These are phyloP conservation scores for Knoxdaviesia capensis DNA, from an alignment of 2,329 filamentous ascomycete species.

Conservation along the genomic window DNA sequence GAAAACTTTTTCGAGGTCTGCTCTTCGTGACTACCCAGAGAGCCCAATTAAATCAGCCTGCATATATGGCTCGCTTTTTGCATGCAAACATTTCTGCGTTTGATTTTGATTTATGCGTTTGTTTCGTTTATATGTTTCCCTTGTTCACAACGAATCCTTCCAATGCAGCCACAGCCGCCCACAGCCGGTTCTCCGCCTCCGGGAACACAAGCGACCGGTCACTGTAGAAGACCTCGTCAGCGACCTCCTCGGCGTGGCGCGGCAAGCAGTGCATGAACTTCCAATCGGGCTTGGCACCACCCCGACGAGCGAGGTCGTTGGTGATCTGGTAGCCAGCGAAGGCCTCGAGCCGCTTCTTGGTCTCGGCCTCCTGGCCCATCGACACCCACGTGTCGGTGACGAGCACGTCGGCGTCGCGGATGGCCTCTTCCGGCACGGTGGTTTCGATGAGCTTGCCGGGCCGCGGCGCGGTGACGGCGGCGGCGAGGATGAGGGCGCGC, in stretches of 20 bases:
- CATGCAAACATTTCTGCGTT: no score
- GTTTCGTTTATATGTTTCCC: constrained; percentile 42
- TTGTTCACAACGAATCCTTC: constrained; percentile 92
- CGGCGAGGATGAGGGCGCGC: constrained; percentile 47
- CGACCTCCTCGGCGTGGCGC: constrained; percentile 79
- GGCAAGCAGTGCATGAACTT: constrained; percentile 98
- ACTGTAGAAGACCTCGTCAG: constrained; percentile 86
- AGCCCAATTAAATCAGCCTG: no score
- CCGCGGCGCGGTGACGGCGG: constrained; percentile 32
- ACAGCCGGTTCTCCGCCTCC: constrained; percentile 87
- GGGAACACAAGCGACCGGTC: constrained; percentile 71
- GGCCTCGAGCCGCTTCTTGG: constrained; percentile 52
- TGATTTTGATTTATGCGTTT: no score
- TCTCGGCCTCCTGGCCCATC: constrained; percentile 90
- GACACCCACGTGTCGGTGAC: constrained; percentile 97
- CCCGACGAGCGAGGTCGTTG: constrained; percentile 59
- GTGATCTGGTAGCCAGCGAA: constrained; percentile 91
- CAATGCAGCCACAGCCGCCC: constrained; percentile 70
- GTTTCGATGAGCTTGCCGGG: constrained; percentile 57
- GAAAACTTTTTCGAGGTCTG: no score
- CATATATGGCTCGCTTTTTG: no score
- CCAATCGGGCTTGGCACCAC: constrained; percentile 76
- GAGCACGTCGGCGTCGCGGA: constrained; percentile 70
- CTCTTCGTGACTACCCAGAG: no score
- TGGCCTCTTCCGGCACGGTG: constrained; percentile 60